Base-by-base conservation (phyloP, 2,329 filamentous ascomycete species). In the Stylonectria norvegica region DNA sequence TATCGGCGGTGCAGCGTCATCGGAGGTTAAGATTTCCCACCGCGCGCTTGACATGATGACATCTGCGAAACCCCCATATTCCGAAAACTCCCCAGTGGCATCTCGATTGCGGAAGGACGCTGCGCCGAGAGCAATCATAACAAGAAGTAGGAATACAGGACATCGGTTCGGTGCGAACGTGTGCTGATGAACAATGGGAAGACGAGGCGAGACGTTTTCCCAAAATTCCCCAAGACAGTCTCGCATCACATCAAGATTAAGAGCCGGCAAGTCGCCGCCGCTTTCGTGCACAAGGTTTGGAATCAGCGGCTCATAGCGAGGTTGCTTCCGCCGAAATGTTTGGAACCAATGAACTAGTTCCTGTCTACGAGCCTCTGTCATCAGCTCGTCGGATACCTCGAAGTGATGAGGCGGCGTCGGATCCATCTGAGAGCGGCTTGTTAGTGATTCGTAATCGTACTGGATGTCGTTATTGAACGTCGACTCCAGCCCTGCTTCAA, bases 221-320 rank as follows among this genome's bases (percentile, higher is more conserved):
- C 89, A 96, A 63, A 88, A 96, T 31, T 87, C 87, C n/a, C 80
- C 77, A 46, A 91, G 78, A 56, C 90, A 95, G 11, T 85, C 85
- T 56, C 88, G 83, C 75, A 95, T 83, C 79, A 91, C 90, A 34
- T 86, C 81, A 35, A 89, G 63, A 58, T 80, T 88, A 47, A 95
- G 67, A 1, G 60, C 64, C 0, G 70, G 67, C 5, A 70, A 40
- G 47, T 75, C 70, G n/a, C 65, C 68, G 10, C 58, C 63, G 20
- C 59, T 61, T 20, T 70, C 66, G 5, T 62, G 64, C 5, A 68
- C 57, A 2, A 72, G 51, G 19, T 57, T 61, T 3, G 56, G 41
- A 47, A 65, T 59, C 16, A 54, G 34, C n/a, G 23, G 47, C 20
- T 71, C 64, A 23, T 65, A 64, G 25, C 62, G 65, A 3, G 65